A percentile compares a stretch with the other conserved stretches of the same genome.
Evolutionary conservation across 108 stramenopile species (phyloP).

Genomic region (Asterionellopsis glacialis): DNA sequence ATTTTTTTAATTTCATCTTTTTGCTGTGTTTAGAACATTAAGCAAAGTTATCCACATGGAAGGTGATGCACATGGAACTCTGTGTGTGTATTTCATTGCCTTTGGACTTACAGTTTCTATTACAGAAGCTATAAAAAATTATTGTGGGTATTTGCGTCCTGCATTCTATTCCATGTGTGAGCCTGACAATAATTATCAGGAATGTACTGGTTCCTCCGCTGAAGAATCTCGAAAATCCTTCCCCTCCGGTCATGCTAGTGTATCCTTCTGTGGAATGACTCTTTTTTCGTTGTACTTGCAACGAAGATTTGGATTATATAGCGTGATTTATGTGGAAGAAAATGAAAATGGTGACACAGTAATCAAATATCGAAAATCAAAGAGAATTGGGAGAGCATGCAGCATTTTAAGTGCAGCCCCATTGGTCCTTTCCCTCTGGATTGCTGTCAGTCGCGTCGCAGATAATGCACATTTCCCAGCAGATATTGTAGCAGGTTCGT

Average conservation of each 20-base stretch:
- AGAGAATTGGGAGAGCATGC: conserved; percentile 2
- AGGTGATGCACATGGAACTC: conserved; percentile 25
- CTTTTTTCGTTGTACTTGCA: conserved; percentile 37
- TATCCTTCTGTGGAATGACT: conserved; percentile 38
- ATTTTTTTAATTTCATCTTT: neutral
- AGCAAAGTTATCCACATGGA: neutral
- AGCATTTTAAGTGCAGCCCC: conserved; percentile 33
- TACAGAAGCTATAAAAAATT: conserved; percentile 36
- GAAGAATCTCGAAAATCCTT: conserved; percentile 39
- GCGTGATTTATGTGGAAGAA: neutral
- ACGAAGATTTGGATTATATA: conserved; percentile 18
- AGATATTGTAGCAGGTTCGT: conserved; percentile 52
- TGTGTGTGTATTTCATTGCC: conserved; percentile 33
- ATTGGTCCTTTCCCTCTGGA: conserved; percentile 35
- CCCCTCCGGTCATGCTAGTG: conserved; percentile 46
- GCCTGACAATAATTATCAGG: conserved; percentile 28
- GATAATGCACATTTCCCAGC: conserved; percentile 66
- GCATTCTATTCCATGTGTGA: conserved; percentile 46
- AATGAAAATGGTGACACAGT: neutral
- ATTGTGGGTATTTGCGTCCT: conserved; percentile 55
- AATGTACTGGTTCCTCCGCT: conserved; percentile 15
- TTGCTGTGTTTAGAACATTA: neutral
- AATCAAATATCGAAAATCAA: neutral
- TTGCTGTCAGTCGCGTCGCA: conserved; percentile 38
- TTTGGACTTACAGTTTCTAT: conserved; percentile 25